Evolutionary conservation across 1,139 yeast species (phyloP).

Genomic region (Lizanozyma gosingica): DNA sequence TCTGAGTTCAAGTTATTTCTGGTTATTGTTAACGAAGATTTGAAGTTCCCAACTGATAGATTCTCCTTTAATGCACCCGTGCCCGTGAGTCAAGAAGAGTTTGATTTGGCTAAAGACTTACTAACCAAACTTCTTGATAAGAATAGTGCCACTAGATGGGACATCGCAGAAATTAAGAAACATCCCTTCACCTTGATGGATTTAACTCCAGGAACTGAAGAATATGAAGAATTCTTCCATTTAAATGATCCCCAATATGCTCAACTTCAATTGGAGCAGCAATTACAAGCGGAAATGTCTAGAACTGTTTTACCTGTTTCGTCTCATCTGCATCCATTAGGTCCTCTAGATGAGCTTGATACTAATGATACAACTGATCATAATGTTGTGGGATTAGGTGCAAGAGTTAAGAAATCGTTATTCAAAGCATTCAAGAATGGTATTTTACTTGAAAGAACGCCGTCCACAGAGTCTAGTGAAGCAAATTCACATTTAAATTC

Average conservation of each 20-base stretch:
- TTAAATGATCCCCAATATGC: constrained; percentile 15
- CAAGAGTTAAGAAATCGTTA: constrained; percentile 51
- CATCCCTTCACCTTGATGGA: constrained; percentile 74
- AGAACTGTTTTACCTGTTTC: not conserved
- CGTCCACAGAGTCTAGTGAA: not conserved
- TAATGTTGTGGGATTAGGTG: constrained; percentile 76
- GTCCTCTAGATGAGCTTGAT: constrained; percentile 28
- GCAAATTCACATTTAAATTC: not conserved
- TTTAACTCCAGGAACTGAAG: constrained; percentile 21
- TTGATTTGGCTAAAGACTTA: constrained; percentile 58
- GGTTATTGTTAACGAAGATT: constrained; percentile 59
- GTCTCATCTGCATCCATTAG: constrained; percentile 1
- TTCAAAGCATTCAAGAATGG: constrained; percentile 42
- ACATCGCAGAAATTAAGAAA: constrained; percentile 61
- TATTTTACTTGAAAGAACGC: not conserved
- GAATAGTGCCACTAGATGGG: constrained; percentile 60
- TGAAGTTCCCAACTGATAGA: constrained; percentile 51
- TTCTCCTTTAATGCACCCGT: constrained; percentile 29
- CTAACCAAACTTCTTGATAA: constrained; percentile 57
- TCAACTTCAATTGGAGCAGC: constrained; percentile 6
- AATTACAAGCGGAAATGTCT: not conserved
- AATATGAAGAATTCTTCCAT: constrained; percentile 24
- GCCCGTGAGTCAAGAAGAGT: constrained; percentile 38
- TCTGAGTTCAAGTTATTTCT: constrained; percentile 81
- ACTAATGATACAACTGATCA: constrained; percentile 60